phyloP scores from a whole-genome alignment of 495 filamentous ascomycete species.

The Aspergillus campestris region DNA sequence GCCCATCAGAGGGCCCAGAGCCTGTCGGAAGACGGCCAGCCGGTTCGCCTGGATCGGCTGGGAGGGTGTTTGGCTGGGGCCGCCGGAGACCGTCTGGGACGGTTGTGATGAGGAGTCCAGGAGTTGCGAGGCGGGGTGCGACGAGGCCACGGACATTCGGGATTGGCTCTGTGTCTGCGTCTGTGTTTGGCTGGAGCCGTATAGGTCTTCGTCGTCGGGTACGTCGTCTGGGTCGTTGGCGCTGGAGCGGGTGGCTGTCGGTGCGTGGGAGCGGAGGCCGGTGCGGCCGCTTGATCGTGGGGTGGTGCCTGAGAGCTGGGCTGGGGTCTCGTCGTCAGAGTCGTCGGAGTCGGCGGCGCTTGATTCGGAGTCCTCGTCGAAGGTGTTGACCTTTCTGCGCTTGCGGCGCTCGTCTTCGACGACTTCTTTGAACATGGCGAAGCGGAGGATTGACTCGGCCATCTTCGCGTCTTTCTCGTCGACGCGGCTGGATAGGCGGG shows the following conservation, averaged over 20 bases:
- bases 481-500: slow-evolving; percentile 83
- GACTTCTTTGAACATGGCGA: slow-evolving; percentile 97
- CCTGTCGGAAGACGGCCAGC: slow-evolving; percentile 63
- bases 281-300: slow-evolving; percentile 20
- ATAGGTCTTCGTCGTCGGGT: slow-evolving; percentile 47
- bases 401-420: slow-evolving; percentile 80
- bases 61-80: slow-evolving; percentile 1
- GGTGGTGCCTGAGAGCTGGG: slow-evolving; percentile 28
- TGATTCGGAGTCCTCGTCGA: slow-evolving; percentile 41
- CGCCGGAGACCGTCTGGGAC: slow-evolving; percentile 26
- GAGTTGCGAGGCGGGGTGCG: slow-evolving; percentile 58
- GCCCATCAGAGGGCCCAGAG: slow-evolving; percentile 73
- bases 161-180: slow-evolving; percentile 40
- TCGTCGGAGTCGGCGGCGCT: slow-evolving; percentile 33
- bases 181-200: slow-evolving; percentile 41
- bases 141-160: slow-evolving; percentile 59
- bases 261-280: slow-evolving; percentile 43
- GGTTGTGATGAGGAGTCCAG: slow-evolving; percentile 49
- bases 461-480: slow-evolving; percentile 84
- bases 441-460: slow-evolving; percentile 85
- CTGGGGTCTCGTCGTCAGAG: slow-evolving; percentile 24
- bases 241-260: slow-evolving; percentile 30
- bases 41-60: slow-evolving; percentile 53
- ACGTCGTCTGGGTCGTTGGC: slow-evolving; percentile 29
- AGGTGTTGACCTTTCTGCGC: slow-evolving; percentile 46